Percentiles rank a stretch among this genome's conserved stretches.
Evolutionary conservation across 495 filamentous ascomycete species (phyloP).

Genomic region (Pseudomonodictys pantanalensis): DNA sequence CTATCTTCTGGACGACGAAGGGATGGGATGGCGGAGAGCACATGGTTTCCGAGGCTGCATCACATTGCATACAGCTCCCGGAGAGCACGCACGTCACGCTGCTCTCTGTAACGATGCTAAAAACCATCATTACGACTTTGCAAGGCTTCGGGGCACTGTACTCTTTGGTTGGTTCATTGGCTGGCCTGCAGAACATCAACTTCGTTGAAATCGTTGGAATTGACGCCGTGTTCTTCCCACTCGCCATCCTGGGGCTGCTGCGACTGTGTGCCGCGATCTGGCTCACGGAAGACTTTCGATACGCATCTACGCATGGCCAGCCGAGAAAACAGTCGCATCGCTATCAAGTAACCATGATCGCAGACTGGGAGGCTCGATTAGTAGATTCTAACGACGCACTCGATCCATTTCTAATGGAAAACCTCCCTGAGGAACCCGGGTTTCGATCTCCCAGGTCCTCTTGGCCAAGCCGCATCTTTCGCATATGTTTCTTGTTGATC

Average conservation of each 20-base stretch:
- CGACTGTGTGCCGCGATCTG: neutral
- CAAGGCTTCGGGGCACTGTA: neutral
- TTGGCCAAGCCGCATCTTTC: conserved; percentile 5
- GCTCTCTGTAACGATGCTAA: neutral
- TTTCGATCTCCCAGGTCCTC: neutral
- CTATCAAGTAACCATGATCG: neutral
- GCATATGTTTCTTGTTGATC: neutral
- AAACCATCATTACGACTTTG: conserved; percentile 5
- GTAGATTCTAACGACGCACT: too few relatives aligned
- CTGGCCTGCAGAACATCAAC: neutral
- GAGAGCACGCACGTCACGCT: neutral
- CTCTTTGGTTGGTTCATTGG: neutral
- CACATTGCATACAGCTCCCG: neutral
- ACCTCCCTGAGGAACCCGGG: neutral
- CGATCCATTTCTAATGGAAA: neutral
- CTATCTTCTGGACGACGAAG: conserved; percentile 2
- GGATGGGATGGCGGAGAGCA: conserved; percentile 5
- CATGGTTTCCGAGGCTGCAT: neutral
- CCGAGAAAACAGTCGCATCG: neutral
- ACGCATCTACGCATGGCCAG: neutral
- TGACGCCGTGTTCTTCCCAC: neutral
- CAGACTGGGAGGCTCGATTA: too few relatives aligned
- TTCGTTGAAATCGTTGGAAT: neutral
- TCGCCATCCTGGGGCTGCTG: neutral
- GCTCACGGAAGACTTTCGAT: conserved; percentile 4